Base-by-base conservation (phyloP, 2,329 filamentous ascomycete species). In the Trichoderma koningii region DNA sequence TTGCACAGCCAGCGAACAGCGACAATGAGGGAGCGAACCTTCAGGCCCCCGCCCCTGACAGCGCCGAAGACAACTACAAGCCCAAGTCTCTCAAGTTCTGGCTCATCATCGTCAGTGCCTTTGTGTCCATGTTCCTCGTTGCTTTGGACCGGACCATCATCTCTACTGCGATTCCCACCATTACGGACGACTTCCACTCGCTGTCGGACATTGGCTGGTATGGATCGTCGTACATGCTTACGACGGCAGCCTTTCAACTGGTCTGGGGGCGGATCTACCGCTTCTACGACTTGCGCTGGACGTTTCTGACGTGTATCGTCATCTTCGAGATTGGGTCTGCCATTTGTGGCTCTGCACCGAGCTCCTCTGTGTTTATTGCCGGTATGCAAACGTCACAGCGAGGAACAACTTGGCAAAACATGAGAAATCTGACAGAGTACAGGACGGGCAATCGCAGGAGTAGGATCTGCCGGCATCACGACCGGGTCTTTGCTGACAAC, bases 151-250 rank as follows among this genome's bases (percentile, higher is more conserved):
- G 84, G 28, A 85, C 83, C n/a, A 85, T 86, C 68, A 77, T 86
- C 55, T 79, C 83, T 5, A 85, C 83, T 2, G 83, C 83, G 12
- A 80, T 84, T 26, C 83, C 83, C 1, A 74, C 77, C 41, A 86
- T 86, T 70, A 84, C 82, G n/a, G 78, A 84, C 69, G 82, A 85
- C 21, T 86, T 86, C 71, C 75, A 83, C 53, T 83, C 83, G 59
- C 74, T 87, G 2, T 81, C 82, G 2, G 86, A 89, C 67, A 84
- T 88, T 64, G 85, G 85, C 59, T 89, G 86, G 86, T 88, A 88
- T 72, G 85, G 83, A 5, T 85, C 83, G 44, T 81, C 84, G 1
- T 87, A 87, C 71, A 83, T 87, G 79, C 76, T 88, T 68, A 86
- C 85, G 14, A 84, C 83, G 2, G 81, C 83, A 7, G 82, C 83